Conservation (phyloP, 2,329 filamentous ascomycete species). For the Penicillium oxalicum region DNA sequence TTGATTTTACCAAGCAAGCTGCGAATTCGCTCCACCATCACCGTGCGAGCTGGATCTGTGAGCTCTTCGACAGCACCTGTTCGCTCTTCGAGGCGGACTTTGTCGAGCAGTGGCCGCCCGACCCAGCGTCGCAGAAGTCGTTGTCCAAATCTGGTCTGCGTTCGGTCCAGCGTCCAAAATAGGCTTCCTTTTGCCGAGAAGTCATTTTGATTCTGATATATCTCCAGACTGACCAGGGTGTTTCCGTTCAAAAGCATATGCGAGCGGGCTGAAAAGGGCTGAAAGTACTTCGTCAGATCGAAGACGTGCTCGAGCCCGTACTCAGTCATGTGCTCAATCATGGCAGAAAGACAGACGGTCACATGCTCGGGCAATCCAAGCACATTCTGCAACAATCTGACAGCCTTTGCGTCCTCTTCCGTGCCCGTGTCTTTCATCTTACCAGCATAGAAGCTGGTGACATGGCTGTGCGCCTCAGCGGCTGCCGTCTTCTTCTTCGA, state of each 20-base stretch:
- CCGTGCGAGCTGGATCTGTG: slow-evolving; percentile 59
- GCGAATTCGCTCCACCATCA: slow-evolving; percentile 67
- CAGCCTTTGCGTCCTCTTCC: slow-evolving; percentile 51
- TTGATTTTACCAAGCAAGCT: slow-evolving; percentile 64
- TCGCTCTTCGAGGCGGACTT: slow-evolving; percentile 66
- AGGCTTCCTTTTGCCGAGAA: slow-evolving; percentile 78
- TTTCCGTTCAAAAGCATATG: slow-evolving; percentile 97
- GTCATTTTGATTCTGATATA: slow-evolving; percentile 92
- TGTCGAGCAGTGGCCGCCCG: slow-evolving; percentile 78
- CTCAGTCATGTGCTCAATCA: slow-evolving; percentile 88
- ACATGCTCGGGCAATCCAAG: slow-evolving; percentile 78
- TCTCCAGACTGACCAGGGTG: slow-evolving; percentile 85
- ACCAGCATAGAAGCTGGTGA: slow-evolving; percentile 86
- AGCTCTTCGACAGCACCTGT: slow-evolving; percentile 83
- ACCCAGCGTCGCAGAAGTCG: slow-evolving; percentile 91
- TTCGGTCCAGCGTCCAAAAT: slow-evolving; percentile 93
- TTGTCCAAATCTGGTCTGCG: slow-evolving; percentile 81
- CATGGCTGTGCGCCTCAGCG: slow-evolving; percentile 78
- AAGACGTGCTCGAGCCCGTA: slow-evolving; percentile 95
- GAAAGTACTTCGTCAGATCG: slow-evolving; percentile 92
- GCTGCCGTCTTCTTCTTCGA: slow-evolving; percentile 73
- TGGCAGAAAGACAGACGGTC: slow-evolving; percentile 86
- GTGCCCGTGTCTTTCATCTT: slow-evolving; percentile 62
- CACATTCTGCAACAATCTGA: slow-evolving; percentile 74
- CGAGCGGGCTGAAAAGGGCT: slow-evolving; percentile 86